A percentile compares a stretch with the other conserved stretches of the same genome.
phyloP scores from a whole-genome alignment of 169 alveolate species.

The Besnoitia besnoiti region DNA sequence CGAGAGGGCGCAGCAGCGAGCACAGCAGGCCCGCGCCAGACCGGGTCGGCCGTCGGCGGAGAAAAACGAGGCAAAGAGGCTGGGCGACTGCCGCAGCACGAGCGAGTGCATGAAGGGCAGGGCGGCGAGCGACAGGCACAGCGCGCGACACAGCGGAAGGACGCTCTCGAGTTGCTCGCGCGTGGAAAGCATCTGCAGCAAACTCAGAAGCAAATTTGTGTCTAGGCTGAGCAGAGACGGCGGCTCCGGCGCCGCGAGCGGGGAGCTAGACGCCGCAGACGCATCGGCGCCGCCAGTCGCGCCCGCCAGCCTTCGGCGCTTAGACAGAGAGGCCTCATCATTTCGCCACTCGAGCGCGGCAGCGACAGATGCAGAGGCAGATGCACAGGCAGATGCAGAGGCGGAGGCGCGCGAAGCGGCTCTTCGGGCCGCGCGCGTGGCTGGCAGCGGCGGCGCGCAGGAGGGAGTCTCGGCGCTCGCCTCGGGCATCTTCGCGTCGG shows the following conservation, averaged over 20 bases:
- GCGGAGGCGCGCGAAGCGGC: no score
- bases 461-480: no score
- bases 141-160: neutral
- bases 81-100: neutral
- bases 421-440: no score
- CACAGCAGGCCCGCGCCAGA: neutral
- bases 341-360: no score
- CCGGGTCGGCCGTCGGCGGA: neutral
- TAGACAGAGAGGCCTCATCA: no score
- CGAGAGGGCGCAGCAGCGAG: neutral
- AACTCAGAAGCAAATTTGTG: neutral
- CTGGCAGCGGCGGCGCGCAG: no score
- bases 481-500: no score
- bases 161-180: slow-evolving; percentile 4
- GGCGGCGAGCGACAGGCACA: neutral
- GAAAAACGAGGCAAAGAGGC: slow-evolving; percentile 1
- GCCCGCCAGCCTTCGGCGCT: no score
- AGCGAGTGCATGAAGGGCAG: neutral
- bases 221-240: neutral
- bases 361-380: no score
- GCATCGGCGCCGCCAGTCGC: no score
- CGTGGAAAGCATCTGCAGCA: neutral
- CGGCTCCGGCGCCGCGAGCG: neutral
- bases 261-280: no score
- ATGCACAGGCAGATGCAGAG: no score